Base-by-base conservation (phyloP, 176 grass and related monocot genomes). In the Puya raimondii region DNA sequence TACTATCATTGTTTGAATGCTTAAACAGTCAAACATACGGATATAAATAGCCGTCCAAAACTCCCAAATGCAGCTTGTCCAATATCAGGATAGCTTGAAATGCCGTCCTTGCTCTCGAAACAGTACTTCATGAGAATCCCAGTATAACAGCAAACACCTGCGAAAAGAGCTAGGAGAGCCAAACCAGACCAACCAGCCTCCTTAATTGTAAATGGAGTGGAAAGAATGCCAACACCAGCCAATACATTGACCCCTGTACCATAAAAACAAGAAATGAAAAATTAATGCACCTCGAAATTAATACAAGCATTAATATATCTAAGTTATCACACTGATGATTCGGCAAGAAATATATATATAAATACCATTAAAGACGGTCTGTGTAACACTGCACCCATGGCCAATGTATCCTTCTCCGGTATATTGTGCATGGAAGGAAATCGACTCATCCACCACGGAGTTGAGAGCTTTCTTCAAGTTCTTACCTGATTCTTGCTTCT, bases 331-430 rank as follows among this genome's bases (percentile, higher is more conserved):
- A 42, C 6, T 42, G 33, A 42, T 7, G 33, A 42, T 42, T 42
- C 33, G 33, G 33, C 29, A 42, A 0, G 4, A 7, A 42, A 42
- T 26, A 26, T 26, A 26, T 26, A 26, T 2, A 26, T 2, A 42
- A 1, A 42, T 86, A 96, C 92, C 89, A 66, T 96, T 96, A 74
- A 96, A 96, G 79, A 96, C 89, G 58, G 93, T 90, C 50, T 96
- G 93, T 54, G 88, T 92, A 10, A 96, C 77, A 65, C 66, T 92
- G 72, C 93, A 96, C 25, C 93, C 86, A 76, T 85, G 92, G 54
- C 68, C 71, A 6, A 79, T 82, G 50, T 79, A 83, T 18, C 78
- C 51, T 85, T 96, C 92, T 49, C 50, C 88, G 58, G 81, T 80
- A 57, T 81, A 78, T 47, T 87, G 85, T 48, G 64, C 15, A 68